Conservation (phyloP, 148 eudicot species). For the Nepenthes gracilis region DNA sequence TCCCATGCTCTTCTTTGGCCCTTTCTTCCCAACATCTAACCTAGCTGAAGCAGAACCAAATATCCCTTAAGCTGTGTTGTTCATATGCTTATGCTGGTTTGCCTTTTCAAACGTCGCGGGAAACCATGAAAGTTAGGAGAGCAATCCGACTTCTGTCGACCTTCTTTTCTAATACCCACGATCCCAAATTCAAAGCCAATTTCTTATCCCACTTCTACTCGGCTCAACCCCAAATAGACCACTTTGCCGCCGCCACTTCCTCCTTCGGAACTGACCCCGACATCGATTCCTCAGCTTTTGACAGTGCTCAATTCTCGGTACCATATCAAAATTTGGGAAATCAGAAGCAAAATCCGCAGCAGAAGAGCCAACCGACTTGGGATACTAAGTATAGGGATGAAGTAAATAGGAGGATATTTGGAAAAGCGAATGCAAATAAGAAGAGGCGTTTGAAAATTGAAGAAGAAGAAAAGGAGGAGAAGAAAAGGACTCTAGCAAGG, state of each 20-base stretch:
- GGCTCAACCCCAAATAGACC: slow-evolving; percentile 26
- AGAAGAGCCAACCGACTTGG: slow-evolving; percentile 31
- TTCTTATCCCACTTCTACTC: slow-evolving; percentile 30
- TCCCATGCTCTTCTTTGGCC: too few relatives aligned
- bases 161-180: slow-evolving; percentile 14
- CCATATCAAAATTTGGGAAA: slow-evolving; percentile 17
- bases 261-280: slow-evolving; percentile 24
- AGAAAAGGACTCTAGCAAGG: slow-evolving; percentile 43
- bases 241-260: slow-evolving; percentile 17
- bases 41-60: too few relatives aligned
- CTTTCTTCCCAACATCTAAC: too few relatives aligned
- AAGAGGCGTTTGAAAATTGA: not conserved
- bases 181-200: slow-evolving; percentile 18
- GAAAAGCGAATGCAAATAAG: slow-evolving; percentile 15
- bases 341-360: not conserved
- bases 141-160: slow-evolving; percentile 17
- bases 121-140: slow-evolving; percentile 52
- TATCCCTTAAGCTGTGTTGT: too few relatives aligned
- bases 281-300: slow-evolving; percentile 32
- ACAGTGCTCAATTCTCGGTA: slow-evolving; percentile 41
- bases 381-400: slow-evolving; percentile 56
- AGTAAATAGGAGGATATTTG: slow-evolving; percentile 39
- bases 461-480: slow-evolving; percentile 19
- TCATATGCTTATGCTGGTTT: too few relatives aligned
- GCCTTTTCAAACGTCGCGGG: too few relatives aligned